These are phyloP conservation scores for Cutaneotrichosporon cyanovorans DNA, from an alignment of 1,284 basidiomycete genomes.

Conservation along the genomic window DNA sequence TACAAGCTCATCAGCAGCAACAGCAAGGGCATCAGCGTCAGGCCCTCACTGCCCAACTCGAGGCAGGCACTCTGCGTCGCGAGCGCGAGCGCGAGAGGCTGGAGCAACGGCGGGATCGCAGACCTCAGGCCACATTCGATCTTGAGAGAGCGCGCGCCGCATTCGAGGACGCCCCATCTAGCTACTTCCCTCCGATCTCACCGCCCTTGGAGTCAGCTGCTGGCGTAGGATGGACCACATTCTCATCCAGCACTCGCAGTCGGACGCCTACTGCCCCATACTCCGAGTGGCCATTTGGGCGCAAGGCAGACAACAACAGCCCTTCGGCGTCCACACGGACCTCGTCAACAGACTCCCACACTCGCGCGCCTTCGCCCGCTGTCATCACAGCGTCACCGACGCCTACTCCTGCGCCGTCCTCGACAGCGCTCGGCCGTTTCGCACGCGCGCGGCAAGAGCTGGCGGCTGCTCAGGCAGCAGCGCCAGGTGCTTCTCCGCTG, in stretches of 20 bases:
- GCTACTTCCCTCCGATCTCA: constrained; percentile 12
- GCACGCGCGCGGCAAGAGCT: constrained; percentile 28
- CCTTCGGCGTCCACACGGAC: constrained; percentile 2
- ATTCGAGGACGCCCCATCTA: constrained; percentile 23
- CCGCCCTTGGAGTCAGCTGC: constrained; percentile 14
- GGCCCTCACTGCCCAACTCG: constrained; percentile 25
- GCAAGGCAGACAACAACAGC: constrained; percentile 3
- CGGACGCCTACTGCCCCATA: not conserved
- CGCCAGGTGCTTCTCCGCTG: constrained; percentile 11
- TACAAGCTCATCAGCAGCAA: constrained; percentile 14
- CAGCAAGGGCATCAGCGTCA: constrained; percentile 20
- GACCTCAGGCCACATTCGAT: constrained; percentile 18
- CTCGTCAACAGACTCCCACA: constrained; percentile 9
- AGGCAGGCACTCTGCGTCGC: constrained; percentile 18
- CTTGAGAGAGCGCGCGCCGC: constrained; percentile 16
- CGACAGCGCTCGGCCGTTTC: constrained; percentile 23
- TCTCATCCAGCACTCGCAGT: not conserved
- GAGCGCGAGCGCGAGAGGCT: constrained; percentile 15
- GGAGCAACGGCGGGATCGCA: constrained; percentile 7
- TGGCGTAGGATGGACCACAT: constrained; percentile 16
- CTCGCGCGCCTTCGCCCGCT: constrained; percentile 9
- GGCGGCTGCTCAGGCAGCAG: constrained; percentile 13
- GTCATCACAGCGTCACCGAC: constrained; percentile 3
- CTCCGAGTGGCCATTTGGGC: constrained; percentile 4
- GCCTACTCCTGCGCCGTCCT: constrained; percentile 4